Evolutionary conservation across 345 rosid genomes (phyloP).

Genomic region (Eutrema japonicum): DNA sequence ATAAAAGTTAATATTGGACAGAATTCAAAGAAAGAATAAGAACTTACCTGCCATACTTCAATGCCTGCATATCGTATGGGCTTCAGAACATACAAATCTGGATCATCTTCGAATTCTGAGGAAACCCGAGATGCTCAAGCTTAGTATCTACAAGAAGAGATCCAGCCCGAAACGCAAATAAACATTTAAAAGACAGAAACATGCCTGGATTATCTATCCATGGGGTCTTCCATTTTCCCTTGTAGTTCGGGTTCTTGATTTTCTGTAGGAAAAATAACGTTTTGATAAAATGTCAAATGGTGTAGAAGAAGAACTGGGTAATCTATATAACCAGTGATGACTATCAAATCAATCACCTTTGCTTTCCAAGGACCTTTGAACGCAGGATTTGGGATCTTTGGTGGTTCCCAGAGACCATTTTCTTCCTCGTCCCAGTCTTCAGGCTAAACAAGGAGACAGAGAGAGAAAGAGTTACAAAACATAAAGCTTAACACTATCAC

Average conservation of each 20-base stretch:
- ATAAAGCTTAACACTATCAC: slow-evolving; percentile 26
- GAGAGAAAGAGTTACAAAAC: not conserved
- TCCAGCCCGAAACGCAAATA: slow-evolving; percentile 11
- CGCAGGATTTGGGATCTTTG: slow-evolving; percentile 70
- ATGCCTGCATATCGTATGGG: slow-evolving; percentile 86
- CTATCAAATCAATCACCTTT: slow-evolving; percentile 50
- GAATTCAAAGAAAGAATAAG: not conserved
- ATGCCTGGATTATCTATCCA: slow-evolving; percentile 94
- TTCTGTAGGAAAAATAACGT: slow-evolving; percentile 49
- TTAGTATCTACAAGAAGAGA: slow-evolving; percentile 20
- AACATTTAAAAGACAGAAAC: slow-evolving; percentile 10
- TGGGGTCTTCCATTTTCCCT: slow-evolving; percentile 92
- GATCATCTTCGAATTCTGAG: slow-evolving; percentile 97
- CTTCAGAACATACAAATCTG: slow-evolving; percentile 86
- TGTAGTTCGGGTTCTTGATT: slow-evolving; percentile 90
- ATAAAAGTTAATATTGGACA: not conserved
- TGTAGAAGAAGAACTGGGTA: slow-evolving; percentile 9
- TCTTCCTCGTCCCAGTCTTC: slow-evolving; percentile 80
- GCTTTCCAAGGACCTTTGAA: slow-evolving; percentile 84
- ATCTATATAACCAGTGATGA: slow-evolving; percentile 14
- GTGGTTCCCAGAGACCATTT: slow-evolving; percentile 70
- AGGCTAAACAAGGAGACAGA: slow-evolving; percentile 53
- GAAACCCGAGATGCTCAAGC: slow-evolving; percentile 18
- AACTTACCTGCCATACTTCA: slow-evolving; percentile 93
- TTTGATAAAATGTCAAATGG: slow-evolving; percentile 9